phyloP scores from a whole-genome alignment of 169 alveolate species.

The Plasmodium gallinaceum region DNA sequence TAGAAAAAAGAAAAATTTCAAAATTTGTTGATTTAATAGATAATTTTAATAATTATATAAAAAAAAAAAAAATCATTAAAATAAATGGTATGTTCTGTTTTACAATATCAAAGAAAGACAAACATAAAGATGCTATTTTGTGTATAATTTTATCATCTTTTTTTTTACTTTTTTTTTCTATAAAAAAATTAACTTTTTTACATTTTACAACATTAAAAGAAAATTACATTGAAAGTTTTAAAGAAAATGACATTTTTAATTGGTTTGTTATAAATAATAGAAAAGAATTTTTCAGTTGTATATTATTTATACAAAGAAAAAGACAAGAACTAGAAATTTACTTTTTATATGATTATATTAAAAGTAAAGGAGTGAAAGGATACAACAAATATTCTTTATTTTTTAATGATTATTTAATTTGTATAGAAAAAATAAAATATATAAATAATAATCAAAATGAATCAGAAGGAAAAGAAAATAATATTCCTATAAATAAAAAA shows the following conservation, averaged over 20 bases:
- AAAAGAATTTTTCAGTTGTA: not conserved
- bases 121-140: not conserved
- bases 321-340: not conserved
- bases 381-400: constrained; percentile 1
- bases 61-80: not conserved
- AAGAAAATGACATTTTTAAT: constrained; percentile 5
- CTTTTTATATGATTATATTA: constrained; percentile 6
- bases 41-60: not conserved
- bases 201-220: constrained; percentile 10
- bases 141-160: not conserved
- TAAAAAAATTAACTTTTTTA: not conserved
- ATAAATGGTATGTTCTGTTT: constrained; percentile 7
- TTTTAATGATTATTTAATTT: constrained; percentile 5
- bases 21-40: not conserved
- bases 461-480: not conserved
- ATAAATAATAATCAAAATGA: not conserved
- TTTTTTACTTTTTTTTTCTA: constrained; percentile 2
- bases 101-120: not conserved
- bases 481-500: not conserved
- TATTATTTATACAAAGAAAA: not conserved
- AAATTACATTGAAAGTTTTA: not conserved
- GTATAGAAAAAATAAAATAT: not conserved
- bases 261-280: not conserved
- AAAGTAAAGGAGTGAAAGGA: constrained; percentile 8
- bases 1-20: not conserved